Base-by-base conservation (phyloP, 768 basidiomycete genomes). In the Leccinellum luteum region DNA sequence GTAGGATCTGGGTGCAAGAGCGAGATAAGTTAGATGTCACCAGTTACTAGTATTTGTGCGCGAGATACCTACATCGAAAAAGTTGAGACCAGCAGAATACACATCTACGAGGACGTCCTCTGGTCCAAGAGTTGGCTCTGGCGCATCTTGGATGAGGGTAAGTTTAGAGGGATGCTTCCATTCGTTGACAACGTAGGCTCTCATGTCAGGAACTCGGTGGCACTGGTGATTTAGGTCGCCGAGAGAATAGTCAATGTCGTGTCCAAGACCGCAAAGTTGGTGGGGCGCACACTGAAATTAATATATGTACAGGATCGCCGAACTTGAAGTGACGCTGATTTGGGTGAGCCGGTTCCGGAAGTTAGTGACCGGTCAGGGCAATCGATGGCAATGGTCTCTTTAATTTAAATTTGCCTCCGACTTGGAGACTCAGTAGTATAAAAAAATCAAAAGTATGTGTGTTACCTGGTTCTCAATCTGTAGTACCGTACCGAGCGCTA, bases 71-170 rank as follows among this genome's bases (percentile, higher is more conserved):
- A 85, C 84, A 66, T 86, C 85, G 68, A 91, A 91, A 75, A 89
- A 92, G 69, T 92, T 92, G 47, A 92, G 77, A 3, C 82, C 86
- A 15, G 87, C 84, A 12, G 85, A 83, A 68, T 89, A 84, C 6
- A 94, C 82, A 58, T 93, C 89, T 15, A 92, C 81, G 27, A 93
- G 69, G 38, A 94, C 79, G 51, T 93, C 79, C 34, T 78, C 75
- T 25, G 77, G 70, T 23, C 71, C 75, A 9, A 78, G 65, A 3
- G 48, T 51, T 1, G 92, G 90, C 51, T 83, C 82, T n/a, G 86
- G 82, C 27, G 78, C 81, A 58, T 87, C 73, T 28, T 71, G 64
- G 0, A 79, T 74, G 60, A 88, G 70, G 10, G 76, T 55, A 57
- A 91, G 82, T 58, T 85, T 77, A 19, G 86, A 84, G 4, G 85